Percentiles rank a stretch among this genome's conserved stretches.
Evolutionary conservation across 2,329 filamentous ascomycete genomes (phyloP).

Genomic region (Chaetomium sp.): DNA sequence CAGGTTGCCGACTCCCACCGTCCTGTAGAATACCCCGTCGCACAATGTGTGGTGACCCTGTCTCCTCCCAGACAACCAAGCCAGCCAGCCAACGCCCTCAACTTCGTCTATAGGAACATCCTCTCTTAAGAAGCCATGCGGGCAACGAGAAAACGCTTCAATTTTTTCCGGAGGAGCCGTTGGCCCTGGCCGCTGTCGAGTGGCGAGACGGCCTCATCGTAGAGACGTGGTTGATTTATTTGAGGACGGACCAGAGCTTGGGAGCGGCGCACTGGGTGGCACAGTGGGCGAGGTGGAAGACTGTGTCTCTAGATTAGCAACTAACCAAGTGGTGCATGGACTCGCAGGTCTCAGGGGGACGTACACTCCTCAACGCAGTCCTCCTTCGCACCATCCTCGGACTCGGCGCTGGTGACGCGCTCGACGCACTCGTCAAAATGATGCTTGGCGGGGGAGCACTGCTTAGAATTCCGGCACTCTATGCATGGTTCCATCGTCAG

Average conservation of each 20-base stretch:
- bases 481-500: constrained; percentile 38
- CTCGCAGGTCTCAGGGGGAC: constrained; percentile 40
- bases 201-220: constrained; percentile 19
- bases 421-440: constrained; percentile 98
- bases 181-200: constrained; percentile 13
- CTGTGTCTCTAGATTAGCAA: constrained; percentile 49
- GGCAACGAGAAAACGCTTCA: constrained; percentile 23
- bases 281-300: constrained; percentile 99
- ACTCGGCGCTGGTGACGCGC: constrained; percentile 71
- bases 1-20: constrained; percentile 21
- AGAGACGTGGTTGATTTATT: constrained; percentile 58
- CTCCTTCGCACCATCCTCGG: constrained; percentile 75
- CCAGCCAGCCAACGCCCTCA: constrained; percentile 14
- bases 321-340: not conserved
- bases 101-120: constrained; percentile 25
- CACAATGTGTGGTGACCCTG: constrained; percentile 2
- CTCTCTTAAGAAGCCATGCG: constrained; percentile 23
- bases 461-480: constrained; percentile 88
- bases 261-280: constrained; percentile 89
- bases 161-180: constrained; percentile 18
- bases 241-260: constrained; percentile 91
- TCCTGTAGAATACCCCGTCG: constrained; percentile 8
- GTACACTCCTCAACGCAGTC: constrained; percentile 99
- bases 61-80: constrained; percentile 14
- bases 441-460: constrained; percentile 89